These are phyloP conservation scores for Uronychia setigera DNA, from an alignment of 73 alveolate genomes.

Conservation along the genomic window DNA sequence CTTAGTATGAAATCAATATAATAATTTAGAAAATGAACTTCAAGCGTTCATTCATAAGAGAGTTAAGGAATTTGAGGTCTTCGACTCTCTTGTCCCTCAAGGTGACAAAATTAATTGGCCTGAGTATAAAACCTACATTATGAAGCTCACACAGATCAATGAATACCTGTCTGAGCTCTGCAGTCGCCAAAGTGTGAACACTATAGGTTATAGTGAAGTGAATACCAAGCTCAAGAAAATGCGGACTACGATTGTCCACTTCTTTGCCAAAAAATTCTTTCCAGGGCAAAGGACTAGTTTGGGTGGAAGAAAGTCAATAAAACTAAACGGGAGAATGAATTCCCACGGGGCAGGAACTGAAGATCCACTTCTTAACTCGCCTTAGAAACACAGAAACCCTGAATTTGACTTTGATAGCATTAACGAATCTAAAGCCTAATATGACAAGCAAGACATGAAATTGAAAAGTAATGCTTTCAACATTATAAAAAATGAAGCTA, in stretches of 20 bases:
- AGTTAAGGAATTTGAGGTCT: slow-evolving; percentile 5
- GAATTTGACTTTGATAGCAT: too few species aligned
- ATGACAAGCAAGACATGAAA: slow-evolving; percentile 1
- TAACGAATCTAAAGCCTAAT: neutral
- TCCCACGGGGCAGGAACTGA: too few species aligned
- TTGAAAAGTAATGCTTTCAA: neutral
- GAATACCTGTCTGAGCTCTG: neutral
- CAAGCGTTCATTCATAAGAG: slow-evolving; percentile 4
- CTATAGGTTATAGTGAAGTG: neutral
- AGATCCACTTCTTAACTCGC: too few species aligned
- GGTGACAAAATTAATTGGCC: neutral
- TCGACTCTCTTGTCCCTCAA: neutral
- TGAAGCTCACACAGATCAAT: neutral
- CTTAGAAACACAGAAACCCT: too few species aligned
- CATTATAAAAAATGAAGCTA: neutral
- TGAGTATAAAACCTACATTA: neutral
- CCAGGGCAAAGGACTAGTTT: slow-evolving; percentile 6
- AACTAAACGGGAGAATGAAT: too few species aligned
- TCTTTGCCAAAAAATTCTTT: neutral
- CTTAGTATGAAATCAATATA: neutral
- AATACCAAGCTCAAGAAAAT: neutral
- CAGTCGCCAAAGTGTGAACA: too few species aligned
- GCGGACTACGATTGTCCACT: neutral
- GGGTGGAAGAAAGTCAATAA: too few species aligned
- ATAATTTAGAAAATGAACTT: slow-evolving; percentile 21